A percentile compares a stretch with the other conserved stretches of the same genome.
Conservation (phyloP, 2,329 filamentous ascomycete species). For the Diaporthe sp. region DNA sequence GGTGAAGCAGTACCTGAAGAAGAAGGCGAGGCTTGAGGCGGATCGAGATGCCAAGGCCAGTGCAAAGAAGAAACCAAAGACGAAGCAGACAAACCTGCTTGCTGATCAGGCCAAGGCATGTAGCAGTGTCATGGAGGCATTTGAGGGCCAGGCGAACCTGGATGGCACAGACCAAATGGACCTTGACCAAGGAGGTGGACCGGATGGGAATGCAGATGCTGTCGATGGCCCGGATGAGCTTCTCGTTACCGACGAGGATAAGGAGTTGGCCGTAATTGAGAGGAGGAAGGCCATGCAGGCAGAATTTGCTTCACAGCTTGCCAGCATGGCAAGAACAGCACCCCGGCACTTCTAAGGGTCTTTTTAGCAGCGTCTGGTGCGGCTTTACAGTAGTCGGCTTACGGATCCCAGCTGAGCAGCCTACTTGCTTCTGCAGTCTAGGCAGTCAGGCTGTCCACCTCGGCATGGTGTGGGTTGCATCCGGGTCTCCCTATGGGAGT, state of each 20-base stretch:
- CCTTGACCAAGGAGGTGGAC: background rate
- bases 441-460: background rate
- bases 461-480: background rate
- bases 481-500: no score
- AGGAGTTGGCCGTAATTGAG: background rate
- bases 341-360: background rate
- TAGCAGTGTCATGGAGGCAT: constrained; percentile 30
- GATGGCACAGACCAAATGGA: background rate
- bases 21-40: constrained; percentile 37
- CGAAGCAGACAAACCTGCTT: constrained; percentile 6
- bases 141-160: constrained; percentile 28
- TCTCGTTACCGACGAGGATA: constrained; percentile 27
- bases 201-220: background rate
- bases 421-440: no score
- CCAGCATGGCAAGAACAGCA: background rate
- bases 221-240: constrained; percentile 20
- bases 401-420: no score
- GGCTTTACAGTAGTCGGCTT: background rate
- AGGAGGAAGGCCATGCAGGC: constrained; percentile 2
- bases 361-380: background rate
- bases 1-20: constrained; percentile 53
- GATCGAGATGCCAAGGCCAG: background rate
- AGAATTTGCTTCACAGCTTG: constrained; percentile 24
- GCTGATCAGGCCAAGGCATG: constrained; percentile 20
- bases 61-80: background rate